phyloP scores from a whole-genome alignment of 2,329 filamentous ascomycete genomes.

The Colletotrichum trifolii region DNA sequence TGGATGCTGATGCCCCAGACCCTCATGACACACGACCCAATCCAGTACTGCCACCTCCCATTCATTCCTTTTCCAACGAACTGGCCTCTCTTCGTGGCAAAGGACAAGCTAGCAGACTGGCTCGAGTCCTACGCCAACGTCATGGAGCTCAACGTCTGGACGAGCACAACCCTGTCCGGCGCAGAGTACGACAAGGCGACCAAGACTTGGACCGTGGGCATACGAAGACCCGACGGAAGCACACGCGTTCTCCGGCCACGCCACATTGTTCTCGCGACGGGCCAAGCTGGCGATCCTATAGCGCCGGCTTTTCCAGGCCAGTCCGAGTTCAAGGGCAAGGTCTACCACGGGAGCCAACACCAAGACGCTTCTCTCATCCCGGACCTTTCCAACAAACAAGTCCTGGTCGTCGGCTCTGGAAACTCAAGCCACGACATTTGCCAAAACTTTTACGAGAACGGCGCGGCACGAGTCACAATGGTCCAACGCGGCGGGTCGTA shows the following conservation, averaged over 20 bases:
- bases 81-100: conserved; percentile 78
- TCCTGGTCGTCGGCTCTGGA: conserved; percentile 74
- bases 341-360: conserved; percentile 64
- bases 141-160: conserved; percentile 78
- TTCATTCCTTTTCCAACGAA: conserved; percentile 72
- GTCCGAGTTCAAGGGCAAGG: conserved; percentile 66
- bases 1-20: conserved; percentile 49
- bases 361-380: conserved; percentile 11
- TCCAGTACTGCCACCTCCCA: conserved; percentile 71
- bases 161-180: conserved; percentile 58
- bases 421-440: conserved; percentile 78
- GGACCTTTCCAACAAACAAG: conserved; percentile 64
- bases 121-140: conserved; percentile 73
- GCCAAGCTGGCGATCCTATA: conserved; percentile 73
- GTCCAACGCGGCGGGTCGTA: conserved; percentile 75
- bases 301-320: conserved; percentile 68
- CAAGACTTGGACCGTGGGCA: conserved; percentile 65
- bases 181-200: conserved; percentile 61
- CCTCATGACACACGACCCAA: conserved; percentile 75
- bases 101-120: conserved; percentile 77
- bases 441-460: conserved; percentile 74
- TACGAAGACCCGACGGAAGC: conserved; percentile 55
- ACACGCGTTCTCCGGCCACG: conserved; percentile 67
- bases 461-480: conserved; percentile 72
- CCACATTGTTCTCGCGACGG: conserved; percentile 75